Conservation (phyloP, 306 rosid genomes). For the Rosa multiflora region DNA sequence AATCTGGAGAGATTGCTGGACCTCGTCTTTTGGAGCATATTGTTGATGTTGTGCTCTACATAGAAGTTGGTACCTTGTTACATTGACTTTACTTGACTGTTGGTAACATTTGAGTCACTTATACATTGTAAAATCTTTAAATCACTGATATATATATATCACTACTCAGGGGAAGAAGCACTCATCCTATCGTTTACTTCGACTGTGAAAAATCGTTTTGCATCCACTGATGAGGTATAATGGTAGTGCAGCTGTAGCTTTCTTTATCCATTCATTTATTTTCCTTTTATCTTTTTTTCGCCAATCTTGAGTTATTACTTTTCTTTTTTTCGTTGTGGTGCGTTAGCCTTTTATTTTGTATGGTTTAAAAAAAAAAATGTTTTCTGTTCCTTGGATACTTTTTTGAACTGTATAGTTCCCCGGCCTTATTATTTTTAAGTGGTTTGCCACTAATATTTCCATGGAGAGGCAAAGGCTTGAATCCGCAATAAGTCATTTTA, state of each 20-base stretch:
- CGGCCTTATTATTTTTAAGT: not conserved
- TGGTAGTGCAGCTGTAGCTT: conserved; percentile 8
- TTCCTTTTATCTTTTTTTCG: not conserved
- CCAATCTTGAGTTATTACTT: not conserved
- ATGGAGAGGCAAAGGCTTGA: conserved; percentile 3
- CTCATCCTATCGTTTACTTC: conserved; percentile 83
- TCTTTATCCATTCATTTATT: not conserved
- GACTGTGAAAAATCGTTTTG: conserved; percentile 94
- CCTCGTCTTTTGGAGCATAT: conserved; percentile 94
- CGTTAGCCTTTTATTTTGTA: not conserved
- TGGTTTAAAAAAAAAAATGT: not conserved
- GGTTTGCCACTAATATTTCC: no score
- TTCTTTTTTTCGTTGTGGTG: not conserved
- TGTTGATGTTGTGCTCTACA: conserved; percentile 83
- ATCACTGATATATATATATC: conserved; percentile 18
- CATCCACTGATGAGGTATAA: conserved; percentile 86
- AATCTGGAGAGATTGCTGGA: conserved; percentile 94
- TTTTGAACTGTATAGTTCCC: not conserved
- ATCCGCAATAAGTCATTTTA: not conserved
- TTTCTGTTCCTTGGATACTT: not conserved
- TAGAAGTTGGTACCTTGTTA: conserved; percentile 83
- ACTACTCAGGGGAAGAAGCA: conserved; percentile 75
- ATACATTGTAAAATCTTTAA: conserved; percentile 2
- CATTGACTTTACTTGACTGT: conserved; percentile 27
- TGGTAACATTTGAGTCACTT: not conserved